A percentile compares a stretch with the other conserved stretches of the same genome.
Conservation (phyloP, 2,329 filamentous ascomycete species). For the Fusarium beomiforme region DNA sequence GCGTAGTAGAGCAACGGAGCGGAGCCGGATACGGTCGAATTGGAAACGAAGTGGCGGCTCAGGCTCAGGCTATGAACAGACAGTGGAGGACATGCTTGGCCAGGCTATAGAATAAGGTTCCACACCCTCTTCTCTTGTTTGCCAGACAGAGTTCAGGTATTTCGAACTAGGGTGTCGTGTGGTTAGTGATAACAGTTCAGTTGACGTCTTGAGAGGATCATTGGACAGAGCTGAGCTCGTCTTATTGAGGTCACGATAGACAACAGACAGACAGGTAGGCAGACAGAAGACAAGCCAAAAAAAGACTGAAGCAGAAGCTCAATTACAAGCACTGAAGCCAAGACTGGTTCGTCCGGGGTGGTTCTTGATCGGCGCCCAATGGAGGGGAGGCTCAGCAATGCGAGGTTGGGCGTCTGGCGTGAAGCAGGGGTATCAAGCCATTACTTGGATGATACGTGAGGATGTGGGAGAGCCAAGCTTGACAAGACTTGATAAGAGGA, state of each 20-base stretch:
- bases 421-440: slow-evolving; percentile 26
- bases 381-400: slow-evolving; percentile 27
- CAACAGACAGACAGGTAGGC: neutral
- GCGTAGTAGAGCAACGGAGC: neutral
- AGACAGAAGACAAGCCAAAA: neutral
- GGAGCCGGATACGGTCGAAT: slow-evolving; percentile 36
- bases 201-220: slow-evolving; percentile 11
- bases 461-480: slow-evolving; percentile 4
- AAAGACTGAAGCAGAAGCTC: slow-evolving; percentile 9
- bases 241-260: slow-evolving; percentile 5
- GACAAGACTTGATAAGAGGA: slow-evolving; percentile 15
- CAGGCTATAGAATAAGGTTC: slow-evolving; percentile 39
- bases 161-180: slow-evolving; percentile 4
- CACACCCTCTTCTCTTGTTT: slow-evolving; percentile 37
- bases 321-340: slow-evolving; percentile 27
- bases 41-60: slow-evolving; percentile 34
- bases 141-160: slow-evolving; percentile 5
- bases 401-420: slow-evolving; percentile 38
- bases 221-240: slow-evolving; percentile 2
- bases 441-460: slow-evolving; percentile 22
- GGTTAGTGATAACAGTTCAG: slow-evolving; percentile 7
- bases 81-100: neutral
- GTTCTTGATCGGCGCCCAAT: slow-evolving; percentile 37
- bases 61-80: slow-evolving; percentile 11
- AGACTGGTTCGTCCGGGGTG: slow-evolving; percentile 27